Evolutionary conservation across 108 stramenopile species (phyloP).

Genomic region (Cyclotella kingstonii): DNA sequence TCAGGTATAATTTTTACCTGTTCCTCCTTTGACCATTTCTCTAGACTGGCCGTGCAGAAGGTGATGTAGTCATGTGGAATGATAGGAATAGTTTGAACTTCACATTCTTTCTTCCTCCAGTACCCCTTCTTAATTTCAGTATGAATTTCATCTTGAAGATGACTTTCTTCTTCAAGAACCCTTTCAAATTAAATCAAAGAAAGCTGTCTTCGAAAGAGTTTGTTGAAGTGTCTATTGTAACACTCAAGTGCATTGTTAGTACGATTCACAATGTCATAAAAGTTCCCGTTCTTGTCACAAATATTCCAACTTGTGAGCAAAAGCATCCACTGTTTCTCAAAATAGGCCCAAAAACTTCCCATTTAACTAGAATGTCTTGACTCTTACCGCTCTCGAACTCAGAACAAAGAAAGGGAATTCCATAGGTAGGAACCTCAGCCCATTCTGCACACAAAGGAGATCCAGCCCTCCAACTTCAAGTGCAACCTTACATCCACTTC

Average conservation of each 20-base stretch:
- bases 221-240: conserved; percentile 23
- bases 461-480: conserved; percentile 5
- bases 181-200: conserved; percentile 7
- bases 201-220: conserved; percentile 6
- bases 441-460: background rate
- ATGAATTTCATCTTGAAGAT: too few species aligned
- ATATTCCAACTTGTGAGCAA: conserved; percentile 22
- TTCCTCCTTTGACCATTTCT: too few species aligned
- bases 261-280: conserved; percentile 9
- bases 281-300: background rate
- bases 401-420: conserved; percentile 17
- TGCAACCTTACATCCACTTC: background rate
- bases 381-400: conserved; percentile 5
- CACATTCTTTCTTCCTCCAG: conserved; percentile 4
- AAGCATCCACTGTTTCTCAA: conserved; percentile 16
- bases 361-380: background rate
- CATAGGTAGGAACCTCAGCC: conserved; percentile 7
- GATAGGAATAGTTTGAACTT: background rate
- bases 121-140: background rate
- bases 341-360: conserved; percentile 29
- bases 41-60: too few species aligned
- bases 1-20: too few species aligned
- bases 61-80: background rate
- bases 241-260: conserved; percentile 25
- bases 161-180: conserved; percentile 11